phyloP scores from a whole-genome alignment of 768 basidiomycete genomes.

The Pulveroboletus sp. region DNA sequence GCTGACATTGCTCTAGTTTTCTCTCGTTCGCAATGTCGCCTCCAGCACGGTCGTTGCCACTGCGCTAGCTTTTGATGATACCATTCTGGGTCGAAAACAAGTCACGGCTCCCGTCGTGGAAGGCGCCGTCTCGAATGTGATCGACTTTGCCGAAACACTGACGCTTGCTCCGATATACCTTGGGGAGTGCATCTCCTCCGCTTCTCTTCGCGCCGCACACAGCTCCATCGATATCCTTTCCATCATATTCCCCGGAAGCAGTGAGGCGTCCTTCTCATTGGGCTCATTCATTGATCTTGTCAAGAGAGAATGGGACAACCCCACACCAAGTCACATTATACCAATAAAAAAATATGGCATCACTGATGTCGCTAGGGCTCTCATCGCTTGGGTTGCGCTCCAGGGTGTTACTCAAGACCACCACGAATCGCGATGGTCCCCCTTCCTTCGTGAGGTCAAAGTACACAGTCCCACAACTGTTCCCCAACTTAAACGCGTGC shows the following conservation, averaged over 20 bases:
- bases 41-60: constrained; percentile 57
- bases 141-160: constrained; percentile 67
- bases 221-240: constrained; percentile 74
- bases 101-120: constrained; percentile 59
- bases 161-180: constrained; percentile 74
- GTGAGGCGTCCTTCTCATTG: constrained; percentile 79
- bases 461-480: constrained; percentile 46
- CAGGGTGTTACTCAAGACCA: constrained; percentile 81
- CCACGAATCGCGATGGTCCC: constrained; percentile 72
- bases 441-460: constrained; percentile 62
- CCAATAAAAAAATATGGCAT: constrained; percentile 63
- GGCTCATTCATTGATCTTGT: constrained; percentile 78
- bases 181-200: constrained; percentile 73
- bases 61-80: constrained; percentile 58
- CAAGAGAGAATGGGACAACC: constrained; percentile 70
- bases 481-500: constrained; percentile 30
- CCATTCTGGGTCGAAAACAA: constrained; percentile 60
- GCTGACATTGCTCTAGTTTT: constrained; percentile 50
- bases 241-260: constrained; percentile 69
- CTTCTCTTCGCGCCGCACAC: constrained; percentile 70
- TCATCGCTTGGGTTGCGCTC: constrained; percentile 77
- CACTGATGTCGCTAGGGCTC: constrained; percentile 62
- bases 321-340: constrained; percentile 46
- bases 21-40: constrained; percentile 60
- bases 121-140: constrained; percentile 55